Evolutionary conservation across 768 basidiomycete species (phyloP), one percentile per base, ranked within the genome.

Genomic region (Leccinum olivaceopallidum): DNA sequence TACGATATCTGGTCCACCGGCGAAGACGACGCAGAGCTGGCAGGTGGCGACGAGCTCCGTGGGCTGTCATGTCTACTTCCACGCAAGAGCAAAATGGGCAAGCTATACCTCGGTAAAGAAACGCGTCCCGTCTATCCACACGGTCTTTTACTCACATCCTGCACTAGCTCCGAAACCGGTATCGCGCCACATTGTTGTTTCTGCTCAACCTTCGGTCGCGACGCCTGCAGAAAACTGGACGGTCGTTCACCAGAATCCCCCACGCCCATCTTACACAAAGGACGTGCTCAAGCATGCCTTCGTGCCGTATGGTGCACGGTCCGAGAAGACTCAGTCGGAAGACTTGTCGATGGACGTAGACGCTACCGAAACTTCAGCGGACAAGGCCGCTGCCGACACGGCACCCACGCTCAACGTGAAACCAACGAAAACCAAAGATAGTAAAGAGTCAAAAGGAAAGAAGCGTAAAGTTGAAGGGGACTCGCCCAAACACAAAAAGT

Each of bases 1-100:
- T 89, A 84, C 62, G 88, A 90, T 62, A 74, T 91, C 7, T 92
- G 88, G 89, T 81, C 82, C 20, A 65, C 89, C 16, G 84, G 80
- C 2, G 76, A 79, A 5, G 75, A 75, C 49, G 72, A 76, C 34
- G 54, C 70, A 53, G 64, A 63, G 57, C 8, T 70, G 2, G 61
- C 80, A 18, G 81, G 83, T 0, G 89, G 83, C 4, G 90, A 90
- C 63, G 90, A 91, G 70, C 72, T 90, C 44, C 82, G 80, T 47
- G 72, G 74, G 0, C 68, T 92, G 8, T 78, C 85, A 4, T 88
- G 86, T 69, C 73, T 92, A 3, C 71, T 92, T 1, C 90, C 90
- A 0, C 77, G 88, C 20, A 84, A 78, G 64, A 82, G 76, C 55
- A 86, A 88, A 67, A 78, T 77, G 16, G 87, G 87, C 0, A 81